These are phyloP conservation scores for Incumbomyces delicatus DNA, from an alignment of 2,329 filamentous ascomycete species.

Conservation along the genomic window DNA sequence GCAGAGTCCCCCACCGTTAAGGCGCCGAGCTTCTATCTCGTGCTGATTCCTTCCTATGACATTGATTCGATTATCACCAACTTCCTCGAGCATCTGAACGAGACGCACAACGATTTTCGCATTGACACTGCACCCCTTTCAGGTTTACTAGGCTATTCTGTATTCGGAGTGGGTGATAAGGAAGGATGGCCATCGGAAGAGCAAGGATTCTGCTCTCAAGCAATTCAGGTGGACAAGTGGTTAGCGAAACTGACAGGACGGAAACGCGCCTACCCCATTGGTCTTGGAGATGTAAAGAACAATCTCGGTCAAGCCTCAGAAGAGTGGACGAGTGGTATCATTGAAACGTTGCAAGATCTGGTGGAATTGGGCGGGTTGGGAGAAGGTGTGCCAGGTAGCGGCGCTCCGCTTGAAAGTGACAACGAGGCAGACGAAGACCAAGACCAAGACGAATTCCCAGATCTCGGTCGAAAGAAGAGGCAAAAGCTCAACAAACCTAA, in stretches of 20 bases:
- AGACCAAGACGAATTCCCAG: slow-evolving; percentile 39
- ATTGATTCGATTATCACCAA: slow-evolving; percentile 86
- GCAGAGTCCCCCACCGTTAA: slow-evolving; percentile 7
- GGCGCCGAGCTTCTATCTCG: slow-evolving; percentile 57
- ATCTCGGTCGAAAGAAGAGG: slow-evolving; percentile 32
- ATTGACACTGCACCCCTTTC: slow-evolving; percentile 82
- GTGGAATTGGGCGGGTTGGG: slow-evolving; percentile 45
- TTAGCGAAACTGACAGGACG: slow-evolving; percentile 86
- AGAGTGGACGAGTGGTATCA: slow-evolving; percentile 70
- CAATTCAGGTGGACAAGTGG: slow-evolving; percentile 84
- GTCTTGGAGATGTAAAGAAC: slow-evolving; percentile 75
- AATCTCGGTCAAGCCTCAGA: slow-evolving; percentile 56
- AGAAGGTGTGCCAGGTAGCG: slow-evolving; percentile 66
- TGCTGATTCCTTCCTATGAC: slow-evolving; percentile 85
- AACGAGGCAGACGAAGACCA: slow-evolving; percentile 58
- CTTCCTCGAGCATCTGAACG: slow-evolving; percentile 75
- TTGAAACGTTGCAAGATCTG: slow-evolving; percentile 58
- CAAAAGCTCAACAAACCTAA: slow-evolving; percentile 27
- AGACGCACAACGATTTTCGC: slow-evolving; percentile 93
- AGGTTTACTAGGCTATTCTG: slow-evolving; percentile 70
- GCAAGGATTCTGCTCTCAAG: slow-evolving; percentile 88
- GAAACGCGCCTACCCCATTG: slow-evolving; percentile 80
- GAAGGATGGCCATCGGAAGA: slow-evolving; percentile 87
- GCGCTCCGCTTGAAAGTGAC: slow-evolving; percentile 75
- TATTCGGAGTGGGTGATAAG: slow-evolving; percentile 86